These are phyloP conservation scores for Kuraishia hungarica DNA, from an alignment of 805 yeast species.

Conservation along the genomic window DNA sequence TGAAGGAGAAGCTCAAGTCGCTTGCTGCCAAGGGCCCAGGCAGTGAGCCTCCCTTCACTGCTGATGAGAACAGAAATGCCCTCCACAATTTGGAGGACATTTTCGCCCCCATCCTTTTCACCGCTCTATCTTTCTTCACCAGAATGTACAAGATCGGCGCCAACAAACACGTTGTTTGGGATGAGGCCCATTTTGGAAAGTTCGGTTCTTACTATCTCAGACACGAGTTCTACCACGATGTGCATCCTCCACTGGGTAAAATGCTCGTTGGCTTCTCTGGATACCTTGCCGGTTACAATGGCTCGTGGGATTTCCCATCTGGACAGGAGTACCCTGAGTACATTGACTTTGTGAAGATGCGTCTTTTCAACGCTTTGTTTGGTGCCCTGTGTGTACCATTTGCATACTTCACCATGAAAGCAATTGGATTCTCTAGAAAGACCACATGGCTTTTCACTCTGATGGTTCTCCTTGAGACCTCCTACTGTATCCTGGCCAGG, in stretches of 20 bases:
- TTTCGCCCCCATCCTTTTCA: conserved; percentile 54
- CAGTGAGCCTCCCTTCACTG: conserved; percentile 9
- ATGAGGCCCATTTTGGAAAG: conserved; percentile 92
- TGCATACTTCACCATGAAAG: conserved; percentile 74
- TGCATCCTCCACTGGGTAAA: conserved; percentile 83
- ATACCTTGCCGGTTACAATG: conserved; percentile 77
- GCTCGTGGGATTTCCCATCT: conserved; percentile 83
- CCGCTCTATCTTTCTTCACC: conserved; percentile 59
- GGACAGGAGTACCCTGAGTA: conserved; percentile 70
- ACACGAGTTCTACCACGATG: conserved; percentile 79
- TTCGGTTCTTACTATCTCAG: conserved; percentile 75
- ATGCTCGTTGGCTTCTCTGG: conserved; percentile 75
- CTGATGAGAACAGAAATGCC: conserved; percentile 7
- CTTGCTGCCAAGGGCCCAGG: conserved; percentile 14
- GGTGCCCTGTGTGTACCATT: conserved; percentile 81
- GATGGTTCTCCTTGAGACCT: conserved; percentile 75
- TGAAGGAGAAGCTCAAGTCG: conserved; percentile 20
- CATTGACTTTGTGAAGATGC: conserved; percentile 76
- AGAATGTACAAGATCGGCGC: conserved; percentile 70
- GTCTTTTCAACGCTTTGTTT: conserved; percentile 79
- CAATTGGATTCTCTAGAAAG: conserved; percentile 61
- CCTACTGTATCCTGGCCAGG: conserved; percentile 79
- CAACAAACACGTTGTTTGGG: conserved; percentile 85
- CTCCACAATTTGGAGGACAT: conserved; percentile 18
- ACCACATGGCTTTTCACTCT: conserved; percentile 73